phyloP scores from a whole-genome alignment of 768 basidiomycete genomes.

The Suillus variegatus region DNA sequence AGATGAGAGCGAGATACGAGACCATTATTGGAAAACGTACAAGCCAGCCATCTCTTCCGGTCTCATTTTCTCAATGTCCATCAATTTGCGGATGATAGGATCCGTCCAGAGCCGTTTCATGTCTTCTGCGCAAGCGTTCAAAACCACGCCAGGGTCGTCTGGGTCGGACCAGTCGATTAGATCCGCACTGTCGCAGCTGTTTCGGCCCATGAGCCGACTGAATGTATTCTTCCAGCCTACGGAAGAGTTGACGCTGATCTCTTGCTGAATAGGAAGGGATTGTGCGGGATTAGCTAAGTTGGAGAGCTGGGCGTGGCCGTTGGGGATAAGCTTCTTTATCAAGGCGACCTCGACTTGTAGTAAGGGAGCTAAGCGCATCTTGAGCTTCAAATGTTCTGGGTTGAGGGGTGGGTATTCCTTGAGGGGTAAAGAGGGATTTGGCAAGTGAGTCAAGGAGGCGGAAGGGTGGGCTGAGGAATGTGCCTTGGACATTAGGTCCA shows the following conservation, averaged over 20 bases:
- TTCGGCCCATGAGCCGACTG: constrained; percentile 40
- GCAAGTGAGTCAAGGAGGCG: constrained; percentile 12
- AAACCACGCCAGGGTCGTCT: constrained; percentile 60
- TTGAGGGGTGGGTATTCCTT: constrained; percentile 41
- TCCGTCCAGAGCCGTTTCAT: constrained; percentile 69
- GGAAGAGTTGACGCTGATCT: constrained; percentile 56
- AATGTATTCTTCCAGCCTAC: constrained; percentile 57
- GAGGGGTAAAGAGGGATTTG: constrained; percentile 19
- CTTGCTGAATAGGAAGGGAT: constrained; percentile 32
- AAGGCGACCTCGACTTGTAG: constrained; percentile 70
- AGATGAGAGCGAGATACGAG: constrained; percentile 9
- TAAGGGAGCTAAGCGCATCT: constrained; percentile 64
- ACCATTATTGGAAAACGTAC: constrained; percentile 42
- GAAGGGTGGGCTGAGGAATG: constrained; percentile 28
- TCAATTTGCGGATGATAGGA: constrained; percentile 49
- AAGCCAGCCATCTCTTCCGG: constrained; percentile 74
- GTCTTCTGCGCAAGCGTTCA: constrained; percentile 68
- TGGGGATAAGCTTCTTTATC: constrained; percentile 67
- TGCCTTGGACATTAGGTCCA: constrained; percentile 49
- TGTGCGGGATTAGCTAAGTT: constrained; percentile 20
- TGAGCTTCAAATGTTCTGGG: constrained; percentile 56
- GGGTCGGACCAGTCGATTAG: constrained; percentile 54
- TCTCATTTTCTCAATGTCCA: constrained; percentile 52
- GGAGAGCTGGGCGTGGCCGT: constrained; percentile 43
- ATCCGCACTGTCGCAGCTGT: constrained; percentile 43